Evolutionary conservation across 1,139 yeast species (phyloP).

Genomic region (Ogataea hybrid): DNA sequence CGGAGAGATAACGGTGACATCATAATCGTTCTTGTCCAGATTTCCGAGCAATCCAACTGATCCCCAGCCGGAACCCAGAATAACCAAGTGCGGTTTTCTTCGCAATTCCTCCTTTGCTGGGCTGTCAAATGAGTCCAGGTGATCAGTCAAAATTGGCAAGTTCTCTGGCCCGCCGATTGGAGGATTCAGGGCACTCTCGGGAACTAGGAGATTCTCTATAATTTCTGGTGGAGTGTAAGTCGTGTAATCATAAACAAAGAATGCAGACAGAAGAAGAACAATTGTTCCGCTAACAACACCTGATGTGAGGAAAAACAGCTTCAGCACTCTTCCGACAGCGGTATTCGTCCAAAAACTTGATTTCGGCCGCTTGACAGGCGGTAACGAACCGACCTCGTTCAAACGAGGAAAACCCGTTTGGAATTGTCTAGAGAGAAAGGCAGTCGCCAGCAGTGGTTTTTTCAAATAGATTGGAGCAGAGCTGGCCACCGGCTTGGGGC

Average conservation of each 20-base stretch:
- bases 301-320: constrained; percentile 33
- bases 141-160: constrained; percentile 51
- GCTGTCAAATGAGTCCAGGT: constrained; percentile 52
- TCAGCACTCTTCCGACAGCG: constrained; percentile 31
- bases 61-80: constrained; percentile 66
- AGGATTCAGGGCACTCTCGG: constrained; percentile 50
- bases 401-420: constrained; percentile 1
- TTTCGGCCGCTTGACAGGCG: constrained; percentile 8
- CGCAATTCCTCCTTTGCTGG: constrained; percentile 39
- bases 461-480: too few species aligned
- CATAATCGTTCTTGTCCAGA: constrained; percentile 47
- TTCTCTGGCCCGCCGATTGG: constrained; percentile 66
- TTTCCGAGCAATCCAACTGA: constrained; percentile 46
- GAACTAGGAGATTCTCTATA: constrained; percentile 35
- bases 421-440: neutral
- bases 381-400: neutral
- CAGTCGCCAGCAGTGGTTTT: neutral
- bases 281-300: constrained; percentile 44
- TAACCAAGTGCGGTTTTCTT: constrained; percentile 51
- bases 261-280: constrained; percentile 37
- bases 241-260: constrained; percentile 61
- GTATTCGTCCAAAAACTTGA: constrained; percentile 27
- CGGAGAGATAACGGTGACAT: constrained; percentile 60
- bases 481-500: neutral
- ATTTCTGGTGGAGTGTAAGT: constrained; percentile 39